Percentiles rank a stretch among this genome's conserved stretches.
These are phyloP conservation scores for Sordaria brevicollis DNA, from an alignment of 495 filamentous ascomycete genomes.

Conservation along the genomic window DNA sequence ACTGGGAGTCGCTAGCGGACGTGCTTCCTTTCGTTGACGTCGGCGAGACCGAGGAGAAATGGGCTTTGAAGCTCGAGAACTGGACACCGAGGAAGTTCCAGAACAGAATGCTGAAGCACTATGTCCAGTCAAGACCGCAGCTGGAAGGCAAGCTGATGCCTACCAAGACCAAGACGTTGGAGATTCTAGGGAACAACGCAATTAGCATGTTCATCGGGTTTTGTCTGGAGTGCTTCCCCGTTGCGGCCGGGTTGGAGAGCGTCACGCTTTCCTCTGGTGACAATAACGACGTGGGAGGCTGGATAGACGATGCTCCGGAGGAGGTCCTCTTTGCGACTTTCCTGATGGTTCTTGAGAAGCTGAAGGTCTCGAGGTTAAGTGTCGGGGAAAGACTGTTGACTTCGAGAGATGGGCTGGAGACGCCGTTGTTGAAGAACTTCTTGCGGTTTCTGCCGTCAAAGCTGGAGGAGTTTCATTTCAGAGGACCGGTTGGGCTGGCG, in stretches of 20 bases:
- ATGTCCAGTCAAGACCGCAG: neutral
- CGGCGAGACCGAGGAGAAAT: neutral
- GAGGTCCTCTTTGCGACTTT: neutral
- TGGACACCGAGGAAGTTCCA: neutral
- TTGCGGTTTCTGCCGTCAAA: neutral
- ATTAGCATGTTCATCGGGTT: neutral
- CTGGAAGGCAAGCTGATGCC: neutral
- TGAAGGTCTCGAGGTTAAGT: neutral
- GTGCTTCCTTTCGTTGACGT: neutral
- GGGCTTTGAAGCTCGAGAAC: neutral
- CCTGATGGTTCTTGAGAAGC: neutral
- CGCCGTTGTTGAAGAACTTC: neutral
- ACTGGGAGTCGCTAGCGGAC: neutral
- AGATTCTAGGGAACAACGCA: slow-evolving; percentile 1
- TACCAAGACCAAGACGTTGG: neutral
- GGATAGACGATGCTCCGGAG: neutral
- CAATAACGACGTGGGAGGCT: neutral
- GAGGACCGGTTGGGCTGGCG: neutral
- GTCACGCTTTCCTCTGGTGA: neutral
- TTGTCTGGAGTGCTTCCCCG: neutral
- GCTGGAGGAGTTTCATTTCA: neutral
- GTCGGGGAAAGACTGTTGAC: neutral
- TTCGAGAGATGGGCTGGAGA: neutral
- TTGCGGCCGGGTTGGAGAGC: neutral
- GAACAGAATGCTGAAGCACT: neutral